Evolutionary conservation across 2,329 filamentous ascomycete species (phyloP), one percentile per base, ranked within the genome.

Genomic region (Boeremia exigua): DNA sequence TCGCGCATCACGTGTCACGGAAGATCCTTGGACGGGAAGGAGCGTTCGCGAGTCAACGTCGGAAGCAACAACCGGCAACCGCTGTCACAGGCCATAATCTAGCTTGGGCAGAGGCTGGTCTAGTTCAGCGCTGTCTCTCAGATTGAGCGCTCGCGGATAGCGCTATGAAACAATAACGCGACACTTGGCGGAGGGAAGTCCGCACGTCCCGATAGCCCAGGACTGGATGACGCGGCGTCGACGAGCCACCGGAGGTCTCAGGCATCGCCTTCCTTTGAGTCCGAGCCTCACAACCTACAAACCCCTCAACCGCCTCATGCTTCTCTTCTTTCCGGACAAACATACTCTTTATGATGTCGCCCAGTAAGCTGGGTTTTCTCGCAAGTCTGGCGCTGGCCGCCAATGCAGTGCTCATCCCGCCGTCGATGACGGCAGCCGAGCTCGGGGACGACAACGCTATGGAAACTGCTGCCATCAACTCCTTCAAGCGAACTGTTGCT

Each of bases 371-470:
- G 51, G 70, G 71, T 58, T 60, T 75, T 32, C 60, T 65, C 57
- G 71, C 71, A 58, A 65, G 63, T 58, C 59, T 76, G 64, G 74
- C 72, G 66, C 69, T 75, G 68, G 69, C 61, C 65, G 68, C 70
- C 66, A 70, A 63, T 57, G 72, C 73, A 42, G 59, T 75, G 45
- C 69, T 76, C 40, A 63, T 76, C 36, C 74, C 73, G 14, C 70
- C 73, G 15, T 66, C 61, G 28, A 62, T 75, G 30, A 60, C 58
- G 15, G 56, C 64, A 27, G 67, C 69, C 37, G 66, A 68, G 45
- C 60, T 70, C 45, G 69, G 66, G 7, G 71, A 71, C 49, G 68
- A 69, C 58, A 66, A 65, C 56, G 65, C 68, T 12, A 39, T 71
- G 55, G 70, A 71, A 46, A 65, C 61, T 19, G 59, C 75, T 34